Percentiles rank a stretch among this genome's conserved stretches.
Evolutionary conservation across 169 alveolate species (phyloP).

Genomic region (Plasmodium vinckei): DNA sequence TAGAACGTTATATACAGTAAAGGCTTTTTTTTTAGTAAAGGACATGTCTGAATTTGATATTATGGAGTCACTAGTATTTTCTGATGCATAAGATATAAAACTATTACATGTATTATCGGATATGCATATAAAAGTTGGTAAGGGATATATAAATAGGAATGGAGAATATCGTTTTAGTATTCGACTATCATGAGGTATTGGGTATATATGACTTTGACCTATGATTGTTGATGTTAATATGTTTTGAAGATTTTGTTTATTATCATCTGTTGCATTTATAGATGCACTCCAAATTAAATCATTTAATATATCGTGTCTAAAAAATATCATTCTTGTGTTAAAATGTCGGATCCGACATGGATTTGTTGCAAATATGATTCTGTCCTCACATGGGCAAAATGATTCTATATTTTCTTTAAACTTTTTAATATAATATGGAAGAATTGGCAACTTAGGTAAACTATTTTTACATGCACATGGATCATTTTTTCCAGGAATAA

Average conservation of each 20-base stretch:
- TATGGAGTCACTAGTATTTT: constrained; percentile 32
- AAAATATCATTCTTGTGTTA: constrained; percentile 80
- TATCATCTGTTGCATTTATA: constrained; percentile 73
- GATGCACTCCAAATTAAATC: constrained; percentile 79
- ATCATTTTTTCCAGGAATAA: constrained; percentile 84
- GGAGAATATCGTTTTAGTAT: constrained; percentile 79
- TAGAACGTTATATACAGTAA: constrained; percentile 46
- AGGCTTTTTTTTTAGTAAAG: constrained; percentile 46
- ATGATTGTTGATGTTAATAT: constrained; percentile 63
- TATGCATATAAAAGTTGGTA: constrained; percentile 79
- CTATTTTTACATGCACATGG: constrained; percentile 83
- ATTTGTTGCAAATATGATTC: constrained; percentile 77
- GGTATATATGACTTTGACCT: constrained; percentile 85
- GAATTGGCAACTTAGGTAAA: constrained; percentile 81
- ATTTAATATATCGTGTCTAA: constrained; percentile 78
- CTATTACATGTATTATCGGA: constrained; percentile 58
- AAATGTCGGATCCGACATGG: constrained; percentile 85
- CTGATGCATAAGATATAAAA: constrained; percentile 64
- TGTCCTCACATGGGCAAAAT: constrained; percentile 49
- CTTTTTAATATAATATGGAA: constrained; percentile 73
- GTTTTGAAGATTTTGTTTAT: constrained; percentile 22
- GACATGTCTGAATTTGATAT: constrained; percentile 63
- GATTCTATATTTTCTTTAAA: constrained; percentile 72
- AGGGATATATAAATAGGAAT: constrained; percentile 80
- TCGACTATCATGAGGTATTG: constrained; percentile 80